Percentiles rank a stretch among this genome's conserved stretches.
Conservation (phyloP, 2,329 filamentous ascomycete species). For the Emericellopsis cladophorae region DNA sequence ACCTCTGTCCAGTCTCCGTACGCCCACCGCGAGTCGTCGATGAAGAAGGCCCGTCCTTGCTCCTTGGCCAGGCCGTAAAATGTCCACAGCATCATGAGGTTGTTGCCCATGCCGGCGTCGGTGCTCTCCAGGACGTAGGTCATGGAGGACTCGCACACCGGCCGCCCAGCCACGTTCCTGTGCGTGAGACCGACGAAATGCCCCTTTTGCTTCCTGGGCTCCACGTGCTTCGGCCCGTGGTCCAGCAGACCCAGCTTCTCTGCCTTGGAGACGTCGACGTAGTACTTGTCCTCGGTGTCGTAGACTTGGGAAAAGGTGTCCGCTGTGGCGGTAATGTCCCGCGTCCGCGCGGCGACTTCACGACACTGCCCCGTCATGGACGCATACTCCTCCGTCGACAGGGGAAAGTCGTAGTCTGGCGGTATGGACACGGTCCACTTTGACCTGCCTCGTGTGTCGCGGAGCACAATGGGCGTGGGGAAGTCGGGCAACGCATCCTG, state of each 20-base stretch:
- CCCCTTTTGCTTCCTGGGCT: conserved; percentile 9
- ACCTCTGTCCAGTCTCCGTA: conserved; percentile 66
- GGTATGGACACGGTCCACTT: conserved; percentile 80
- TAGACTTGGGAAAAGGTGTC: conserved; percentile 35
- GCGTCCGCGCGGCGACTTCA: conserved; percentile 48
- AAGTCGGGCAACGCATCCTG: conserved; percentile 56
- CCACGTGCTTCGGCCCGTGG: neutral
- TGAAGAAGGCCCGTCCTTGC: conserved; percentile 66
- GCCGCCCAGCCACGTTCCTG: conserved; percentile 28
- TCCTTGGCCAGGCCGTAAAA: conserved; percentile 68
- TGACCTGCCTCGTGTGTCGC: conserved; percentile 48
- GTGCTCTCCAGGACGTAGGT: conserved; percentile 64
- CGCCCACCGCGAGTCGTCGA: conserved; percentile 74
- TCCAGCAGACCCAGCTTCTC: conserved; percentile 49
- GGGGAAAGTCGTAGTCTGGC: conserved; percentile 49
- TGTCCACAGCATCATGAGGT: conserved; percentile 70
- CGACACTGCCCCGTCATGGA: conserved; percentile 57
- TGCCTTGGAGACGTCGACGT: conserved; percentile 63
- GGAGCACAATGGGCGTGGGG: conserved; percentile 59
- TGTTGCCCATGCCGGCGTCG: conserved; percentile 65
- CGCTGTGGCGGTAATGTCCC: conserved; percentile 26
- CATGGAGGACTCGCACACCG: conserved; percentile 56
- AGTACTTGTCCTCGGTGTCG: conserved; percentile 53
- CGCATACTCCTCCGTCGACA: conserved; percentile 51
- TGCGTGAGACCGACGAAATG: conserved; percentile 34